Base-by-base conservation (phyloP, 1,139 yeast genomes). In the Trichomonascaceae sp. region DNA sequence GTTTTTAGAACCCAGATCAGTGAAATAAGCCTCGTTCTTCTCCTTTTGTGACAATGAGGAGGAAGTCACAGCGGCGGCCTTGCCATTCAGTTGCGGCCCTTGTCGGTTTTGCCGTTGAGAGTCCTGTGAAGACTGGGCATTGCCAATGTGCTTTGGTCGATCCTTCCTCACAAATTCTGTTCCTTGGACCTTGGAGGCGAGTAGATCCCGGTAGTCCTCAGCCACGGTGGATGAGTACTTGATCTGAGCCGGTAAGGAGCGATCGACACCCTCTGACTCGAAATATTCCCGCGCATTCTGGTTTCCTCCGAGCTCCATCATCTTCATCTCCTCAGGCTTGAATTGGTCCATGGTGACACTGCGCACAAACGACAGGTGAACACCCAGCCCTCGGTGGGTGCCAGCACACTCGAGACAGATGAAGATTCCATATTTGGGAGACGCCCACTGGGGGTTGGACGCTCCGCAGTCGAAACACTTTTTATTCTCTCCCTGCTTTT, bases 361-460 rank as follows among this genome's bases (percentile, higher is more conserved):
- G 53, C 98, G 71, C 33, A 89, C 98, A 62, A 92, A 92, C 30
- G 97, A 85, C 40, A 89, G 76, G 58, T 92, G 98, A 32, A 89
- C 98, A 27, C 99, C 99, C 36, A 89, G 65, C 22, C 95, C 93
- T 56, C 99, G 56, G 57, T 89, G 99, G 41, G 82, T 68, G 34
- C 98, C 96, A 27, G 97, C 95, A 67, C 98, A 89, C 59, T 89
- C 98, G 41, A 89, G 71, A 61, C 99, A 92, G 52, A 89, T 85
- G 57, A 85, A 85, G 41, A 87, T 78, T 37, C 98, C 99, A 59
- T 85, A 87, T 54, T 92, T 89, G 31, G 97, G 96, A 8, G 96
- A 82, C 3, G 98, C 95, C 99, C 99, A 89, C 51, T 92, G 95
- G 5, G 99, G 98, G 55, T 87, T 87, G 41, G 93, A 93, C 3